Evolutionary conservation across 345 rosid species (phyloP), one percentile per base, ranked within the genome.

Genomic region (Ceriops decandra): DNA sequence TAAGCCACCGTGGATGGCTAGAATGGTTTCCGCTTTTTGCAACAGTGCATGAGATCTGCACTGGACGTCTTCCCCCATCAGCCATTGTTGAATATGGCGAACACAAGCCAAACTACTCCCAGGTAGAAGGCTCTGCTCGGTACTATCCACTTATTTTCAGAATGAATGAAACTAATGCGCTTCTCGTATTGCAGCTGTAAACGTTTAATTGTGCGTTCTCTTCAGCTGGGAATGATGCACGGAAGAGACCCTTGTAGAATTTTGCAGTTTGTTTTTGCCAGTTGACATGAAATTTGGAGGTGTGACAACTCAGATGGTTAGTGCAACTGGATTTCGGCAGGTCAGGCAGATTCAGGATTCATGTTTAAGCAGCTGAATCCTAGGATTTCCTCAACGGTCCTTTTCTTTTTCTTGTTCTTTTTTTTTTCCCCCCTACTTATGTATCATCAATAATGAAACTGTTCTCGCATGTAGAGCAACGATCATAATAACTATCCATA

Each of bases 11-110:
- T 11, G 98, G 96, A 71, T 91, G 97, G 98, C 78, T 85, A 30
- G 88, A 89, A 77, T 65, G 82, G 78, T 95, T 89, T 77, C 98
- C 98, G 15, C 87, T 95, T 28, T 90, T 95, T 53, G 80, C 87
- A 24, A 85, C 95, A 26, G 98, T 95, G 62, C 93, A 95, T 20
- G 83, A 88, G 72, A 95, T 95, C 68, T 79, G 89, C 74, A 79
- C 30, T 0, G 92, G 96, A 31, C 81, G 60, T 57, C 97, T 95
- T 76, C 87, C 85, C 26, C 99, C 98, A 46, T 83, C 97, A 53
- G 96, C 97, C 68, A 82, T 91, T 22, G 96, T 91, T 31, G 87
- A 87, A 53, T 85, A 91, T 62, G 82, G 82, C 4, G 95, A 91
- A 75, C 85, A 83, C 72, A 91, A 84, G 79, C 84, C 87, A 49